Evolutionary conservation across 148 eudicot genomes (phyloP).

Genomic region (Arctostaphylos glauca): DNA sequence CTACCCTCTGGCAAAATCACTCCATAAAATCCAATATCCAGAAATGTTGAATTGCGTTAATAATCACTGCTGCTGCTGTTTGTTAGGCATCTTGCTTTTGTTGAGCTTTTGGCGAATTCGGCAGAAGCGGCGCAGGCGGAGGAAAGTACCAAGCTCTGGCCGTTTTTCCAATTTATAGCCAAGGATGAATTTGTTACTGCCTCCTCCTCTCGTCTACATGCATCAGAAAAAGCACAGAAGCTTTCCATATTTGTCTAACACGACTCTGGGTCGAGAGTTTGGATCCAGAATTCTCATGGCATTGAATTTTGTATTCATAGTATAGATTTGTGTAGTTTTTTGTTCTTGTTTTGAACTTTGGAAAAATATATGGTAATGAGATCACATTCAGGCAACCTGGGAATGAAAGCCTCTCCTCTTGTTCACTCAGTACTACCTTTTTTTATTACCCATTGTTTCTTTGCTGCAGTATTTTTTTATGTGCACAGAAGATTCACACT

Average conservation of each 20-base stretch:
- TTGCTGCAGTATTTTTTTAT: too few species aligned
- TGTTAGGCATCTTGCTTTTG: slow-evolving; percentile 62
- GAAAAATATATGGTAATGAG: not conserved
- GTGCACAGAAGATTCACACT: too few species aligned
- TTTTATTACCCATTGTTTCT: not conserved
- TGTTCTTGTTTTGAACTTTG: not conserved
- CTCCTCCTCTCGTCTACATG: not conserved
- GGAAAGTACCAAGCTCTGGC: slow-evolving; percentile 66
- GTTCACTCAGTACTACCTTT: not conserved
- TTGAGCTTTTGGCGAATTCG: slow-evolving; percentile 82
- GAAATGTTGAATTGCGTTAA: not conserved
- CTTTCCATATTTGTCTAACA: slow-evolving; percentile 5
- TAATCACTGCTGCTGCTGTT: not conserved
- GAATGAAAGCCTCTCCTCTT: not conserved
- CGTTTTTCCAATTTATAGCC: slow-evolving; percentile 44
- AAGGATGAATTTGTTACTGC: not conserved
- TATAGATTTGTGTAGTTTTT: slow-evolving; percentile 29
- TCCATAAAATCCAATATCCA: not conserved
- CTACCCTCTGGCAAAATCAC: not conserved
- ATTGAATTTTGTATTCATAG: slow-evolving; percentile 21
- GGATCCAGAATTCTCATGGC: not conserved
- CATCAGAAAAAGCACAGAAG: not conserved
- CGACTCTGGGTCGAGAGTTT: not conserved
- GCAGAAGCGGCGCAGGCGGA: slow-evolving; percentile 70
- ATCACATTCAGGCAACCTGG: not conserved